A percentile compares a stretch with the other conserved stretches of the same genome.
These are phyloP conservation scores for Xylariaceae sp. DNA, from an alignment of 2,329 filamentous ascomycete species.

Conservation along the genomic window DNA sequence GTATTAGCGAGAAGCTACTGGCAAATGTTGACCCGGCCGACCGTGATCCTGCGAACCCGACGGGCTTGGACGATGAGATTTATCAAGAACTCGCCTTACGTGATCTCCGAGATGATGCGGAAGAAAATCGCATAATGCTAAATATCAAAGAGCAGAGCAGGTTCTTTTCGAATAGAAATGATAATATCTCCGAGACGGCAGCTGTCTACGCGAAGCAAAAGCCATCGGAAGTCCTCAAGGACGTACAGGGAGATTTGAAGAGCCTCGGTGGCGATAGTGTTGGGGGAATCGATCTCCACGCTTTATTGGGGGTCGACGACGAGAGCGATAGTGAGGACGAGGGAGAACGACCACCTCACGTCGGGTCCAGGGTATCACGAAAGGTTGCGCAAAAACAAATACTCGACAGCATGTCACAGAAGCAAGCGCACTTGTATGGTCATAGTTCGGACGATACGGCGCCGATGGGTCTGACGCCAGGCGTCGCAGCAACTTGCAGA, in stretches of 20 bases:
- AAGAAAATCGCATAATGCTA: conserved; percentile 78
- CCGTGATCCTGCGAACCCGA: conserved; percentile 64
- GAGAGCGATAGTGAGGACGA: conserved; percentile 71
- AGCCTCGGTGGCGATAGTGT: conserved; percentile 50
- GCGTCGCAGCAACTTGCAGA: conserved; percentile 60
- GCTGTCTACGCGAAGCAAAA: conserved; percentile 69
- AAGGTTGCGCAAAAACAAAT: conserved; percentile 67
- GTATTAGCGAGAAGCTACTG: conserved; percentile 90
- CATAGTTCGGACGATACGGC: conserved; percentile 49
- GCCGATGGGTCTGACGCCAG: conserved; percentile 59
- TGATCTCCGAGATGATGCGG: conserved; percentile 75
- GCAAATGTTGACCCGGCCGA: conserved; percentile 82
- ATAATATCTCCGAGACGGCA: conserved; percentile 48
- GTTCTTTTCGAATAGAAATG: conserved; percentile 70
- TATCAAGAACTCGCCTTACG: conserved; percentile 76
- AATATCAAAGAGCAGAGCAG: conserved; percentile 86
- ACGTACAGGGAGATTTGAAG: conserved; percentile 65
- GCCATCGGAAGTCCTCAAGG: conserved; percentile 67
- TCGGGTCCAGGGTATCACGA: conserved; percentile 72
- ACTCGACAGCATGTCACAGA: conserved; percentile 64
- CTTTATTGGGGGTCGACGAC: conserved; percentile 69
- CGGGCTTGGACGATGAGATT: conserved; percentile 71
- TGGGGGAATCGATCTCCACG: conserved; percentile 62
- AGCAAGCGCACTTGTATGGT: conserved; percentile 61
- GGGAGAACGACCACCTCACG: conserved; percentile 55